Percentiles rank a stretch among this genome's conserved stretches.
Evolutionary conservation across 2,329 filamentous ascomycete species (phyloP).

Genomic region (Aspergillus alliaceus): DNA sequence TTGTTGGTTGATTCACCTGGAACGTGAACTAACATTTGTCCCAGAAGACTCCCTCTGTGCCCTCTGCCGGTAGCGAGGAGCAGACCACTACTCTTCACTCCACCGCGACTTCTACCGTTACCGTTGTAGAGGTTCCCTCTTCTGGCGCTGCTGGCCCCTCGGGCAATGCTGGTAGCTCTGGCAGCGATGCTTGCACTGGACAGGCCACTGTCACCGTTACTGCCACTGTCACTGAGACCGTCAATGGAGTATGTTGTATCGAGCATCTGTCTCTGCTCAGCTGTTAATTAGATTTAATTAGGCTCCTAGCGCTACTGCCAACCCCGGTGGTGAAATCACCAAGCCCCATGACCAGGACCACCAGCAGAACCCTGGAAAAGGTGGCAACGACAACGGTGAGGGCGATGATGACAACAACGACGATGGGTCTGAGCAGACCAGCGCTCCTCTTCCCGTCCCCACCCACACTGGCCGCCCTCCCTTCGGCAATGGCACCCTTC

Average conservation of each 20-base stretch:
- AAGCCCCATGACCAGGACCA: constrained; percentile 7
- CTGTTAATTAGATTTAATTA: not conserved
- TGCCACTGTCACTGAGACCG: constrained; percentile 32
- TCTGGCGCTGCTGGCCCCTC: constrained; percentile 12
- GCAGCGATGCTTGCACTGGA: constrained; percentile 10
- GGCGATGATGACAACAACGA: constrained; percentile 4
- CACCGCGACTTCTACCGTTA: constrained; percentile 32
- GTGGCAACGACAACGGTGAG: not conserved
- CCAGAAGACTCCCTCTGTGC: constrained; percentile 8
- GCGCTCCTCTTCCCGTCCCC: constrained; percentile 8
- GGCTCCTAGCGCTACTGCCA: constrained; percentile 10
- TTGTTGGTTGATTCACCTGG: too few relatives aligned
- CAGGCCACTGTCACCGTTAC: constrained; percentile 31
- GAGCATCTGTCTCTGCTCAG: not conserved
- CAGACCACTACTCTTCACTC: constrained; percentile 28
- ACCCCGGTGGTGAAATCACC: constrained; percentile 3
- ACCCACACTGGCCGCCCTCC: constrained; percentile 14
- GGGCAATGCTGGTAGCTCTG: constrained; percentile 11
- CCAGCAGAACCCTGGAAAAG: not conserved
- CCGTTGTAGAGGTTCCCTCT: constrained; percentile 21
- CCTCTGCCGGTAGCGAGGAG: constrained; percentile 4
- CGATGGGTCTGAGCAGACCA: constrained; percentile 6
- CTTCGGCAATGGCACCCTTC: constrained; percentile 20
- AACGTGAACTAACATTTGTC: not conserved
- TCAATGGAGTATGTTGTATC: constrained; percentile 34